Percentiles rank a stretch among this genome's conserved stretches.
phyloP scores from a whole-genome alignment of 257 asterid species.

The Nicotiana sylvestris region DNA sequence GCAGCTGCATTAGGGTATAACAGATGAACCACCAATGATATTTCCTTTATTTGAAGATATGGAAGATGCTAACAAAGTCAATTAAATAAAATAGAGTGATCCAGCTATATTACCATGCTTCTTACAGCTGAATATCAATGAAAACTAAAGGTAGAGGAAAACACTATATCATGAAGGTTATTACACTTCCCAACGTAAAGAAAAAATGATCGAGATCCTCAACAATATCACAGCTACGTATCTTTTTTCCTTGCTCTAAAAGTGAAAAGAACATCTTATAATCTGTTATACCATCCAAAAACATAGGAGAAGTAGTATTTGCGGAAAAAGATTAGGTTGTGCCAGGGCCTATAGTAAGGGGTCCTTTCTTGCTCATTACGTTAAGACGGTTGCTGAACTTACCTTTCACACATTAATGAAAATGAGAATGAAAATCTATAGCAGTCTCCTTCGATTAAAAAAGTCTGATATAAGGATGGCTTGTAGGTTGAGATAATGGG shows the following conservation, averaged over 20 bases:
- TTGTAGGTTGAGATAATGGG: neutral
- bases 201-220: neutral
- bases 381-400: neutral
- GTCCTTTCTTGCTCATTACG: neutral
- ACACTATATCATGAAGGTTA: neutral
- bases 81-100: neutral
- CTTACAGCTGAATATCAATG: neutral
- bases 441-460: neutral
- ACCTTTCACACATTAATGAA: neutral
- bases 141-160: neutral
- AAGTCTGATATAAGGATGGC: neutral
- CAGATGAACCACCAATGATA: neutral
- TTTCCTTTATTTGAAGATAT: neutral
- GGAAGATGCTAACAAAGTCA: neutral
- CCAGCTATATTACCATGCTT: neutral
- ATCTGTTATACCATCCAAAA: neutral
- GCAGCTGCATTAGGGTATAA: slow-evolving; percentile 11
- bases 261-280: neutral
- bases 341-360: neutral
- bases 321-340: neutral
- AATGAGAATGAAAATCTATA: neutral
- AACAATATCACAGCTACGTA: neutral
- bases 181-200: neutral
- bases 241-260: neutral
- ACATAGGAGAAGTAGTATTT: neutral